Evolutionary conservation across 2,329 filamentous ascomycete genomes (phyloP).

Genomic region (Trichoderma lentiforme): DNA sequence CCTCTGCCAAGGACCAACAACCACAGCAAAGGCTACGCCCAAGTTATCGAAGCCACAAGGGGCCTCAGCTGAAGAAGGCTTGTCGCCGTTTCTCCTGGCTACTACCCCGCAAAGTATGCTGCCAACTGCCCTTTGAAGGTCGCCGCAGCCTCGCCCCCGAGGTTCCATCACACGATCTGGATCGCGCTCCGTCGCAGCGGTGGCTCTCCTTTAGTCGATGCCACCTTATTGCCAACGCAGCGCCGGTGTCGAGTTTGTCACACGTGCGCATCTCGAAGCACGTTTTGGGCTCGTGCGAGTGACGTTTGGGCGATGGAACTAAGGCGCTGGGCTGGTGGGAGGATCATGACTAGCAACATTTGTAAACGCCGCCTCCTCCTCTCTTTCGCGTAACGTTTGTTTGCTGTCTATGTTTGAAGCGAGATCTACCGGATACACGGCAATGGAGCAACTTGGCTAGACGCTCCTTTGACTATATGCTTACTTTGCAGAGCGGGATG

Average conservation of each 20-base stretch:
- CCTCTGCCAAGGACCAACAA: not conserved
- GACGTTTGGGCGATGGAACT: not conserved
- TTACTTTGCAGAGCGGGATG: not conserved
- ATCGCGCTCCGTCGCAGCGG: not conserved
- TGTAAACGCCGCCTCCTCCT: not conserved
- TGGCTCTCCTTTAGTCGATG: not conserved
- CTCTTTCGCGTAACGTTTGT: not conserved
- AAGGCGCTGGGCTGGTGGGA: not conserved
- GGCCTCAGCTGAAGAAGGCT: slow-evolving; percentile 1
- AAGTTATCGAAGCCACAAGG: not conserved
- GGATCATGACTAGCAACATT: not conserved
- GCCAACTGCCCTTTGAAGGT: not conserved
- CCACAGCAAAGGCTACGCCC: not conserved
- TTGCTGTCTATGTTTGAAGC: not conserved
- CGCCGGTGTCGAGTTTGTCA: not conserved
- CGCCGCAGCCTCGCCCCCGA: not conserved
- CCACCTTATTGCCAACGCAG: not conserved
- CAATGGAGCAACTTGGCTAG: not conserved
- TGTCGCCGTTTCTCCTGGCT: not conserved
- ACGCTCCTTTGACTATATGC: not conserved
- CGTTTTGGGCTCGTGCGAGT: not conserved
- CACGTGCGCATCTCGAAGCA: not conserved
- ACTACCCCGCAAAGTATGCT: slow-evolving; percentile 13
- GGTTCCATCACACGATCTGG: not conserved
- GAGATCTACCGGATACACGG: not conserved